phyloP scores from a whole-genome alignment of 2,329 filamentous ascomycete species.

The Ceratocystis huliohia region DNA sequence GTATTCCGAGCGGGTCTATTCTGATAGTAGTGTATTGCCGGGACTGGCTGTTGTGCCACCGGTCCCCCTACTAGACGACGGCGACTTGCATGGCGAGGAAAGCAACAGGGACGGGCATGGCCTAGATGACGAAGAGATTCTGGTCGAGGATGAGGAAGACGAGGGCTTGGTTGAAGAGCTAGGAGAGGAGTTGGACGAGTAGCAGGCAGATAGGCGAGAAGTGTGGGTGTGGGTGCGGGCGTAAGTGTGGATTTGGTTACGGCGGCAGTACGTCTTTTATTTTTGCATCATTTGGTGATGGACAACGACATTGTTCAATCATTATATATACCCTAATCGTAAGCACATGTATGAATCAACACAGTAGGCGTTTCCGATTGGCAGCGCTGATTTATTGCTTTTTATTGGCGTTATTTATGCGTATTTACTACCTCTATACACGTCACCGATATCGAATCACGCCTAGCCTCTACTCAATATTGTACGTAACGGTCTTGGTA shows the following conservation, averaged over 20 bases:
- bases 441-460: not conserved
- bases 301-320: not conserved
- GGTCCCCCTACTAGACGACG: conserved; percentile 3
- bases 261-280: not conserved
- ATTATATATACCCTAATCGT: conserved; percentile 7
- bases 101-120: not conserved
- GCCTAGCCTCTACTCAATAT: not conserved
- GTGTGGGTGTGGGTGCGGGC: no score
- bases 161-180: conserved; percentile 9
- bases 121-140: not conserved
- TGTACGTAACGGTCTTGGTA: conserved; percentile 49
- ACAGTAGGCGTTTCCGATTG: not conserved
- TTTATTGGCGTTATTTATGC: not conserved
- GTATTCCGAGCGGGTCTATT: conserved; percentile 22
- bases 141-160: conserved; percentile 13
- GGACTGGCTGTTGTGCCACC: conserved; percentile 4
- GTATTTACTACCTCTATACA: not conserved
- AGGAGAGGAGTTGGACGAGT: not conserved
- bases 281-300: not conserved
- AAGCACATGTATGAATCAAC: not conserved
- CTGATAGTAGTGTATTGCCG: not conserved
- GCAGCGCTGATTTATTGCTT: not conserved
- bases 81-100: not conserved
- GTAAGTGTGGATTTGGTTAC: not conserved
- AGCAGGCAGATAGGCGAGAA: not conserved